A percentile compares a stretch with the other conserved stretches of the same genome.
These are phyloP conservation scores for Meredithiella fracta DNA, from an alignment of 2,329 filamentous ascomycete genomes.

Conservation along the genomic window DNA sequence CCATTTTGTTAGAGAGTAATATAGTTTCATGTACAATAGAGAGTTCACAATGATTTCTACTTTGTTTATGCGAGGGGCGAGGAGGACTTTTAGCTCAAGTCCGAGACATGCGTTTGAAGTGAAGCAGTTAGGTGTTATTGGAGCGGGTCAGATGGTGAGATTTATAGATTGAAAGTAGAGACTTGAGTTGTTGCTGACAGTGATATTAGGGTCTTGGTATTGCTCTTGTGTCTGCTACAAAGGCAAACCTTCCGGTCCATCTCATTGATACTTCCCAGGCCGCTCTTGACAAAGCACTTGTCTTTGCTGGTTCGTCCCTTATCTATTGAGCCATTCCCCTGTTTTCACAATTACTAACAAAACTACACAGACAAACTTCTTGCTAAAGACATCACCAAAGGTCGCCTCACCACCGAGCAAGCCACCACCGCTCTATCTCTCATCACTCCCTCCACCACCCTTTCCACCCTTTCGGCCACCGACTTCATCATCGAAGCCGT, in stretches of 20 bases:
- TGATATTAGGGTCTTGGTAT: slow-evolving; percentile 69
- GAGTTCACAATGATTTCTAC: neutral
- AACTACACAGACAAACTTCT: slow-evolving; percentile 70
- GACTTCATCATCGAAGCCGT: slow-evolving; percentile 98
- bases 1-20: too few species aligned
- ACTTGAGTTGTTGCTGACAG: neutral
- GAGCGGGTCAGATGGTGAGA: slow-evolving; percentile 86
- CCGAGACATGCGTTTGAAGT: slow-evolving; percentile 46
- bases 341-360: neutral
- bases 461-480: slow-evolving; percentile 63
- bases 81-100: slow-evolving; percentile 54
- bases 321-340: neutral
- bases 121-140: slow-evolving; percentile 78
- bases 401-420: slow-evolving; percentile 65
- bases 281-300: slow-evolving; percentile 73
- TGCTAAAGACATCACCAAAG: slow-evolving; percentile 79
- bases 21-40: too few species aligned
- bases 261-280: slow-evolving; percentile 72
- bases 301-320: slow-evolving; percentile 56
- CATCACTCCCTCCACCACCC: slow-evolving; percentile 51
- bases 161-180: slow-evolving; percentile 2
- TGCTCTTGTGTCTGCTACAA: slow-evolving; percentile 79
- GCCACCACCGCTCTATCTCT: slow-evolving; percentile 57
- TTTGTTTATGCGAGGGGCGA: slow-evolving; percentile 15
- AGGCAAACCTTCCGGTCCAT: slow-evolving; percentile 66